A percentile compares a stretch with the other conserved stretches of the same genome.
Conservation (phyloP, 169 alveolate genomes). For the Cyclospora cayetanensis region DNA sequence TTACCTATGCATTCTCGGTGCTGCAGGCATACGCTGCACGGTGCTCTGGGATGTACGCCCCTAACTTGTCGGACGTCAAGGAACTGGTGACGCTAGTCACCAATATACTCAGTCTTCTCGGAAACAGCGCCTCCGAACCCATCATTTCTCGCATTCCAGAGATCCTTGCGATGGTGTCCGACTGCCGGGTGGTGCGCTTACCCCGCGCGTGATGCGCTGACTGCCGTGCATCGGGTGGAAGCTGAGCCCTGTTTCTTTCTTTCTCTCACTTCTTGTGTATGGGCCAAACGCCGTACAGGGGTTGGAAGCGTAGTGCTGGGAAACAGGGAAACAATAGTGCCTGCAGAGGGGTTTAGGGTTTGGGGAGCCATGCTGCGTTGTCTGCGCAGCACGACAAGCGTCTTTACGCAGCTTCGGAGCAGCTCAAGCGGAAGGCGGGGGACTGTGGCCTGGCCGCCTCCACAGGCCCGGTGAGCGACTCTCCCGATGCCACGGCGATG, state of each 20-base stretch:
- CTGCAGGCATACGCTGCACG: conserved; percentile 35
- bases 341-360: background rate
- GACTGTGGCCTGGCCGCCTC: conserved; percentile 45
- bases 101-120: background rate
- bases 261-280: background rate
- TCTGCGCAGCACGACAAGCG: conserved; percentile 31
- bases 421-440: background rate
- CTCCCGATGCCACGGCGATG: no score
- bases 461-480: background rate
- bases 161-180: conserved; percentile 2
- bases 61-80: background rate
- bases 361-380: background rate
- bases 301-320: background rate
- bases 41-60: conserved; percentile 7
- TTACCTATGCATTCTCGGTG: background rate
- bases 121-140: conserved; percentile 3
- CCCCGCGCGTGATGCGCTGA: no score
- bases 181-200: conserved; percentile 6
- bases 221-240: background rate
- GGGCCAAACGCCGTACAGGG: background rate
- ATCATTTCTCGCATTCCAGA: background rate
- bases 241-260: background rate
- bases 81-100: conserved; percentile 23
- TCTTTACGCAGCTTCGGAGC: conserved; percentile 14
- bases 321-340: background rate